Percentiles rank a stretch among this genome's conserved stretches.
Evolutionary conservation across 2,329 filamentous ascomycete genomes (phyloP).

Genomic region (Helotiales sp.): DNA sequence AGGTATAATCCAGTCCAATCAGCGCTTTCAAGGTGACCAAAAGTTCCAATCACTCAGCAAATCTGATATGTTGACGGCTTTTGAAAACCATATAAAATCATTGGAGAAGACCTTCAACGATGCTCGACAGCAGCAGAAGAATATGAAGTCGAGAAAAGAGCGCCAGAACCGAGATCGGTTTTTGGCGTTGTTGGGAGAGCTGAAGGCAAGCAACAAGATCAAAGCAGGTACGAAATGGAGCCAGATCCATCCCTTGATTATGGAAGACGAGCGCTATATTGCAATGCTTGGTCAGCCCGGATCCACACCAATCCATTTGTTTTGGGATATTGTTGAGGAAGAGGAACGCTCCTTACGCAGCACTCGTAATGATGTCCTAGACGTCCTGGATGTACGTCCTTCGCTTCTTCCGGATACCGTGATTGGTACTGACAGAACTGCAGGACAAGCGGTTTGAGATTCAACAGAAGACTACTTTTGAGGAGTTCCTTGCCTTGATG

Average conservation of each 20-base stretch:
- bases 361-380: conserved; percentile 78
- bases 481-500: conserved; percentile 83
- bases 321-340: conserved; percentile 94
- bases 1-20: conserved; percentile 73
- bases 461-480: conserved; percentile 79
- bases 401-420: background rate
- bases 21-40: conserved; percentile 75
- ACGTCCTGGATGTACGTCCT: conserved; percentile 77
- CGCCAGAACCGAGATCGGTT: conserved; percentile 86
- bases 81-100: conserved; percentile 92
- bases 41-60: conserved; percentile 85
- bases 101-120: conserved; percentile 92
- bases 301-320: conserved; percentile 85
- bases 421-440: conserved; percentile 39
- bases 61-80: conserved; percentile 87
- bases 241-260: conserved; percentile 71
- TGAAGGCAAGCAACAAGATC: conserved; percentile 76
- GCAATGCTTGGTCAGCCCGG: conserved; percentile 82
- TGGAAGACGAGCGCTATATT: conserved; percentile 79
- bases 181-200: conserved; percentile 70
- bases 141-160: conserved; percentile 75
- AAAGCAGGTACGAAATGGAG: conserved; percentile 91
- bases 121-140: conserved; percentile 83
- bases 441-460: conserved; percentile 92
- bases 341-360: conserved; percentile 85